Percentiles rank a stretch among this genome's conserved stretches.
Conservation (phyloP, 148 eudicot genomes). For the Fagopyrum homotropicum region DNA sequence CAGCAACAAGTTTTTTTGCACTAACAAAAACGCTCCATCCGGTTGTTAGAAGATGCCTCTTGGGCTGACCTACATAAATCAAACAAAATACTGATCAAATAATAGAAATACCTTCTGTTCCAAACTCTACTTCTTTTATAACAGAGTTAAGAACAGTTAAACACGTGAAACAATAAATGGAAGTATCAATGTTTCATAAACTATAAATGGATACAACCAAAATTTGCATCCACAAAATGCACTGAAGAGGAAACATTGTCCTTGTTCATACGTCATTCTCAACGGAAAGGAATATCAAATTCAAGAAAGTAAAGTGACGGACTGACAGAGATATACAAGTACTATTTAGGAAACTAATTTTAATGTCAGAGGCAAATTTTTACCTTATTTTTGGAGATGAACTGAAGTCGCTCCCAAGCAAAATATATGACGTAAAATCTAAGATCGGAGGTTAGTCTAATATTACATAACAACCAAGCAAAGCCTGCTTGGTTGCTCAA, state of each 20-base stretch:
- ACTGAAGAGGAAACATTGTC: background rate
- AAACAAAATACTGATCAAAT: background rate
- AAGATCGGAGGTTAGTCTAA: background rate
- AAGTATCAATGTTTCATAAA: background rate
- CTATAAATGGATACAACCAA: background rate
- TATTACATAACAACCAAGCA: background rate
- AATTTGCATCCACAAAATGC: background rate
- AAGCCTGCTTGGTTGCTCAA: background rate
- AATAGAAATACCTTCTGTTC: background rate
- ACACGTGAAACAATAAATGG: background rate
- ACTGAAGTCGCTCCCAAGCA: background rate
- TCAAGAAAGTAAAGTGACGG: too few relatives aligned
- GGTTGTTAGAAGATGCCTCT: constrained; percentile 52
- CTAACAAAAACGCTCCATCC: constrained; percentile 59
- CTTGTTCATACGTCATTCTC: background rate
- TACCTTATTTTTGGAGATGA: background rate
- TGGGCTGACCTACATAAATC: constrained; percentile 46
- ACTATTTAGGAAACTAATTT: background rate
- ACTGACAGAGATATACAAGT: too few relatives aligned
- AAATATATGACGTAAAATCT: background rate
- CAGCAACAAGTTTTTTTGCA: constrained; percentile 48
- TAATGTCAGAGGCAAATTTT: background rate
- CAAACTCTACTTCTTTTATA: background rate
- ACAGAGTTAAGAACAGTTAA: background rate
- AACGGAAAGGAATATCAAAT: too few relatives aligned